Evolutionary conservation across 495 filamentous ascomycete species (phyloP).

Genomic region (Astrothelium subdiscretum): DNA sequence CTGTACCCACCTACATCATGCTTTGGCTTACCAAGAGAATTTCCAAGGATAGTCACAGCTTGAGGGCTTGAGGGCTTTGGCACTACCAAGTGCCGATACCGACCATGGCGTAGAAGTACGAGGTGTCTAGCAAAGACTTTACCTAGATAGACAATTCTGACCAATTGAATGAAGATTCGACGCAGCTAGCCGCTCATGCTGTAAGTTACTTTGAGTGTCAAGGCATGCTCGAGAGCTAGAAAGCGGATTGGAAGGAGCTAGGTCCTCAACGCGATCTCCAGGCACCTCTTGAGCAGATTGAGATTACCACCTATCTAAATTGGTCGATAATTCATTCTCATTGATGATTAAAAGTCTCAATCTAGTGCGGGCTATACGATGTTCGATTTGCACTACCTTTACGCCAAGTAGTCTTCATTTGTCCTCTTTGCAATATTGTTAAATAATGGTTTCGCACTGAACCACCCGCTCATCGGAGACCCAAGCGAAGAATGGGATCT

Average conservation of each 20-base stretch:
- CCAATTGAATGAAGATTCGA: neutral
- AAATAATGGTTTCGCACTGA: slow-evolving; percentile 1
- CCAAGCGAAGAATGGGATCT: no score
- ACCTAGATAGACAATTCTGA: neutral
- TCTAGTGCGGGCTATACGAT: neutral
- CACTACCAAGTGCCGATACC: neutral
- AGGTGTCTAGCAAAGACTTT: neutral
- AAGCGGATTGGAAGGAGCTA: neutral
- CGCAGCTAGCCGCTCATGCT: neutral
- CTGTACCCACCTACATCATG: neutral
- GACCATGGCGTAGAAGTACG: neutral
- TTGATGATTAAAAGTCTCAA: neutral
- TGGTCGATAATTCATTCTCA: neutral
- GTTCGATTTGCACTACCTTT: neutral
- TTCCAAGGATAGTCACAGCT: neutral
- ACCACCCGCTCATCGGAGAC: slow-evolving; percentile 5
- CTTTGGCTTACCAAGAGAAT: neutral
- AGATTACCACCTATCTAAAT: neutral
- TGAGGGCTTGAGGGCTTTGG: neutral
- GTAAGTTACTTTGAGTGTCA: neutral
- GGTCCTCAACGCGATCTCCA: neutral
- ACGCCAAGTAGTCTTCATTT: slow-evolving; percentile 2
- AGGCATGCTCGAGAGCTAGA: neutral
- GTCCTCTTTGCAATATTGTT: neutral
- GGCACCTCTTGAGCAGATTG: neutral